A percentile compares a stretch with the other conserved stretches of the same genome.
Evolutionary conservation across 179 eudicot genomes (phyloP).

Genomic region (Amaranthus tricolor): DNA sequence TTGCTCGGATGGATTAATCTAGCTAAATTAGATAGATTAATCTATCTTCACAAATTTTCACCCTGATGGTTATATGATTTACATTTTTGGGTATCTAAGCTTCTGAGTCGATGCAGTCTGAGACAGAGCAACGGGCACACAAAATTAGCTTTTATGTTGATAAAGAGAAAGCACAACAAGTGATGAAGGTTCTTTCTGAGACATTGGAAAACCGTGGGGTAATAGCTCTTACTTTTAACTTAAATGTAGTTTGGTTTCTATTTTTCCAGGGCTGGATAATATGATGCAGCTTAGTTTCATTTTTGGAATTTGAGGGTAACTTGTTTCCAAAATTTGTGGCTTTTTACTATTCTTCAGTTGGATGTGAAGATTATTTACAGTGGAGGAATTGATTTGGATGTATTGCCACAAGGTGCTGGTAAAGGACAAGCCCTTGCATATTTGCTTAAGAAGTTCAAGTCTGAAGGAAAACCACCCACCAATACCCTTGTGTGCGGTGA

Average conservation of each 20-base stretch:
- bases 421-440: conserved; percentile 99
- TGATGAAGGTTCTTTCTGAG: conserved; percentile 64
- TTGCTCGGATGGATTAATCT: no score
- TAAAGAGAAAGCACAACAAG: conserved; percentile 82
- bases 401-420: conserved; percentile 97
- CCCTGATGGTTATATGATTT: not conserved
- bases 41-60: not conserved
- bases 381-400: conserved; percentile 89
- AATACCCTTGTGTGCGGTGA: conserved; percentile 97
- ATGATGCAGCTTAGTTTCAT: not conserved
- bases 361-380: conserved; percentile 94
- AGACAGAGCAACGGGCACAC: conserved; percentile 89
- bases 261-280: not conserved
- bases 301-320: conserved; percentile 5
- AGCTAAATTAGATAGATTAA: not conserved
- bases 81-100: not conserved
- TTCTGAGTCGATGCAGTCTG: conserved; percentile 57
- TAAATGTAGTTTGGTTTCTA: not conserved
- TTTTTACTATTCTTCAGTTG: conserved; percentile 44
- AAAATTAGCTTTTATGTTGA: conserved; percentile 86
- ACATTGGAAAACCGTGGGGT: conserved; percentile 78
- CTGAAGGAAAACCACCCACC: conserved; percentile 60
- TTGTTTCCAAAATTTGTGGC: not conserved
- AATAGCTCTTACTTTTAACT: conserved; percentile 18
- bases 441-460: conserved; percentile 72